Conservation (phyloP, 495 filamentous ascomycete genomes). For the Trichoderma orchidacearum region DNA sequence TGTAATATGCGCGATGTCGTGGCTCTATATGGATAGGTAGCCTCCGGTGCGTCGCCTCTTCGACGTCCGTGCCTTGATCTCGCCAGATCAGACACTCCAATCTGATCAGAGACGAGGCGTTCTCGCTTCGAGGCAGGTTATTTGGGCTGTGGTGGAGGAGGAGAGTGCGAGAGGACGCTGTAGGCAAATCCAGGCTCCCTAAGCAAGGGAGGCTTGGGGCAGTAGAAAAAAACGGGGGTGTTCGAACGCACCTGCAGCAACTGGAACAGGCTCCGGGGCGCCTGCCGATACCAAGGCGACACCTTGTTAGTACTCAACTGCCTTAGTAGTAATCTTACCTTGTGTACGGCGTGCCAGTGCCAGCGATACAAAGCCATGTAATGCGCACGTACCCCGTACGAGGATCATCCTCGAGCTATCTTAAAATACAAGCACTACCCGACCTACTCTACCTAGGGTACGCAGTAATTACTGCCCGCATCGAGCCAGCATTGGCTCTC, state of each 20-base stretch:
- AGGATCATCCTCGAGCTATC: no score
- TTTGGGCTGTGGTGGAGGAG: background rate
- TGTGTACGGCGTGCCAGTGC: no score
- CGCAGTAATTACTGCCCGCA: no score
- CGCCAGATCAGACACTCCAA: background rate
- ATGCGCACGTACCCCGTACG: no score
- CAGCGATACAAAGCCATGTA: no score
- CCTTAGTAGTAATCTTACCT: no score
- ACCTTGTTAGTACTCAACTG: no score
- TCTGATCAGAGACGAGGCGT: background rate
- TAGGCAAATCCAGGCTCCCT: background rate
- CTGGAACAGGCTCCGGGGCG: no score
- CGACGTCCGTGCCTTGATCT: background rate
- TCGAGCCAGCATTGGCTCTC: no score
- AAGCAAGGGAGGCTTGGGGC: background rate
- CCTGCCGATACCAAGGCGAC: background rate
- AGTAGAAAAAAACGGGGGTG: background rate
- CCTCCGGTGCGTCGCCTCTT: background rate
- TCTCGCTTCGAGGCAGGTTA: background rate
- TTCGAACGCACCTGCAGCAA: background rate
- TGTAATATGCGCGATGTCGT: background rate
- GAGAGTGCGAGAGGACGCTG: background rate
- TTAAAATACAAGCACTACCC: no score
- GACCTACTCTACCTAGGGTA: no score
- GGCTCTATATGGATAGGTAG: background rate